Evolutionary conservation across 2,329 filamentous ascomycete genomes (phyloP).

Genomic region (Beauveria medogensis): DNA sequence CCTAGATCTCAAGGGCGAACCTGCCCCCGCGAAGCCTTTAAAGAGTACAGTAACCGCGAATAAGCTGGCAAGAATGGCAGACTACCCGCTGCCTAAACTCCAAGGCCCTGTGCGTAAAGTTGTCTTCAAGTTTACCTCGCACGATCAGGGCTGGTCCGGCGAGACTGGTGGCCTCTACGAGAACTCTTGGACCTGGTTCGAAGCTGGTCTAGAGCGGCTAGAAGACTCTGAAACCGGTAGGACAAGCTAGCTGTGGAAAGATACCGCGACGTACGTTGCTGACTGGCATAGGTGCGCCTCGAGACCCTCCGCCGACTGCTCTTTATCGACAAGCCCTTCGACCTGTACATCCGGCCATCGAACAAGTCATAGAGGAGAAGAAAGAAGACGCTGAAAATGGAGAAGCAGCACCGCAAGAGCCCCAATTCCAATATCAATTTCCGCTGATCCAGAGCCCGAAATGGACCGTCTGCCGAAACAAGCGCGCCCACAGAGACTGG

Average conservation of each 20-base stretch:
- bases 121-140: conserved; percentile 48
- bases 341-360: conserved; percentile 13
- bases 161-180: conserved; percentile 28
- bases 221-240: conserved; percentile 28
- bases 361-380: conserved; percentile 11
- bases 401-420: background rate
- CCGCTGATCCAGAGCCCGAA: conserved; percentile 25
- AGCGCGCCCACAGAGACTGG: conserved; percentile 24
- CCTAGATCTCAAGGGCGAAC: conserved; percentile 1
- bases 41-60: conserved; percentile 19
- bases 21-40: conserved; percentile 7
- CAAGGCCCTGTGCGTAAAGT: conserved; percentile 50
- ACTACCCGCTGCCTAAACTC: conserved; percentile 32
- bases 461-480: conserved; percentile 42
- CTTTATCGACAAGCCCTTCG: background rate
- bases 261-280: background rate
- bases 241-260: background rate
- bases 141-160: conserved; percentile 52
- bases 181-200: conserved; percentile 55
- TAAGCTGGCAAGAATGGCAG: conserved; percentile 26
- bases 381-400: background rate
- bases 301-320: background rate
- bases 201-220: conserved; percentile 51
- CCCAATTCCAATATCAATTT: conserved; percentile 26
- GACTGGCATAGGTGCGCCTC: background rate